A percentile compares a stretch with the other conserved stretches of the same genome.
phyloP scores from a whole-genome alignment of 2,329 filamentous ascomycete genomes.

The Talaromyces islandicus region DNA sequence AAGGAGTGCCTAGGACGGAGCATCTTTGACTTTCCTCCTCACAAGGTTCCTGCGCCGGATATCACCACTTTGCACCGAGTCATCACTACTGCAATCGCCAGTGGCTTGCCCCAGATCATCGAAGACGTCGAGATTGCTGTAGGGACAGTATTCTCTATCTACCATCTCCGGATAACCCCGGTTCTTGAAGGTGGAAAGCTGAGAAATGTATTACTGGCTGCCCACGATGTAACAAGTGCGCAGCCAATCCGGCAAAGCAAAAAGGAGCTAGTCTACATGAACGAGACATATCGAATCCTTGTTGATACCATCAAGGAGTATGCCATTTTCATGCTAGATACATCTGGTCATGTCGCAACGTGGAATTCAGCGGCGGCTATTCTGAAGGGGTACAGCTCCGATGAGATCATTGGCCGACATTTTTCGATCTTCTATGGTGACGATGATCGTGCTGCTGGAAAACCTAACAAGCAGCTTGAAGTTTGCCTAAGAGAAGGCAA shows the following conservation, averaged over 20 bases:
- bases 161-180: constrained; percentile 35
- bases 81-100: constrained; percentile 32
- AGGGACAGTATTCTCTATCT: constrained; percentile 11
- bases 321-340: constrained; percentile 58
- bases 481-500: constrained; percentile 51
- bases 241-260: constrained; percentile 18
- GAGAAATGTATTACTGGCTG: constrained; percentile 39
- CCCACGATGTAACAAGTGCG: constrained; percentile 32
- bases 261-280: constrained; percentile 37
- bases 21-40: constrained; percentile 35
- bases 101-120: constrained; percentile 28
- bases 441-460: constrained; percentile 45
- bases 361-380: constrained; percentile 54
- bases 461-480: constrained; percentile 48
- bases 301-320: constrained; percentile 58
- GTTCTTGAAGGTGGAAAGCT: constrained; percentile 36
- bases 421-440: constrained; percentile 53
- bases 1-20: constrained; percentile 30
- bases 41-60: constrained; percentile 28
- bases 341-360: constrained; percentile 49
- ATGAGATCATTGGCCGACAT: constrained; percentile 54
- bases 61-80: constrained; percentile 30
- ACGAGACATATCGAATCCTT: constrained; percentile 56
- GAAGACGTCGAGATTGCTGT: constrained; percentile 16
- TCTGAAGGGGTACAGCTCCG: constrained; percentile 50